These are phyloP conservation scores for Aquilaria malaccensis DNA, from an alignment of 345 rosid genomes.

Conservation along the genomic window DNA sequence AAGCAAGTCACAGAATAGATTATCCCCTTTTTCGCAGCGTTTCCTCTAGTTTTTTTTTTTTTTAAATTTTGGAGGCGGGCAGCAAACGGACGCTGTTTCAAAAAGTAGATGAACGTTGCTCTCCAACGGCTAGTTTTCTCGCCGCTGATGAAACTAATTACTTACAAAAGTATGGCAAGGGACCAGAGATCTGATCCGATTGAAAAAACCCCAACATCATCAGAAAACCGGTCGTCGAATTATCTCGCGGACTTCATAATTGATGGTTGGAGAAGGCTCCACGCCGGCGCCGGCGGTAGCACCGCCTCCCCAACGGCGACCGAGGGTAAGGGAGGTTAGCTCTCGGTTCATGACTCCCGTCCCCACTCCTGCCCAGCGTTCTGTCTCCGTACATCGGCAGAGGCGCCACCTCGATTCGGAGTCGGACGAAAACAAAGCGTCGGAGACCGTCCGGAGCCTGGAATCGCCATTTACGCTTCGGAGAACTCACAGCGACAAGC, in stretches of 20 bases:
- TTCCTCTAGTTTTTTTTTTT: no score
- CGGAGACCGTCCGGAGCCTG: conserved; percentile 37
- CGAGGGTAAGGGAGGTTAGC: conserved; percentile 75
- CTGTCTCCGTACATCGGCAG: conserved; percentile 40
- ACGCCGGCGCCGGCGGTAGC: conserved; percentile 22
- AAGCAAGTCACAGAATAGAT: no score
- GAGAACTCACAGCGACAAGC: conserved; percentile 17
- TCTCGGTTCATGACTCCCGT: conserved; percentile 81
- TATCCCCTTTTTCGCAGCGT: no score
- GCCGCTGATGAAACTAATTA: not conserved
- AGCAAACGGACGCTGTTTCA: not conserved
- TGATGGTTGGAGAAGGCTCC: conserved; percentile 10
- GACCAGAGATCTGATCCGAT: not conserved
- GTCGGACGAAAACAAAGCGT: conserved; percentile 35
- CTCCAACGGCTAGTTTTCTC: conserved; percentile 11
- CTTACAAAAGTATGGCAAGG: not conserved
- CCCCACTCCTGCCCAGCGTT: conserved; percentile 24
- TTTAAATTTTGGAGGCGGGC: no score
- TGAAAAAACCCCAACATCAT: not conserved
- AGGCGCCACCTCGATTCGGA: conserved; percentile 37
- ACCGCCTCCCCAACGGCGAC: conserved; percentile 51
- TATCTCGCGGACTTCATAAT: not conserved
- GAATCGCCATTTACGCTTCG: conserved; percentile 34
- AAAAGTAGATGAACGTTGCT: conserved; percentile 13
- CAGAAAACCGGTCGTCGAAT: not conserved